These are phyloP conservation scores for Mycotypha africana DNA, from an alignment of 371 early-diverging fungal genomes.

Conservation along the genomic window DNA sequence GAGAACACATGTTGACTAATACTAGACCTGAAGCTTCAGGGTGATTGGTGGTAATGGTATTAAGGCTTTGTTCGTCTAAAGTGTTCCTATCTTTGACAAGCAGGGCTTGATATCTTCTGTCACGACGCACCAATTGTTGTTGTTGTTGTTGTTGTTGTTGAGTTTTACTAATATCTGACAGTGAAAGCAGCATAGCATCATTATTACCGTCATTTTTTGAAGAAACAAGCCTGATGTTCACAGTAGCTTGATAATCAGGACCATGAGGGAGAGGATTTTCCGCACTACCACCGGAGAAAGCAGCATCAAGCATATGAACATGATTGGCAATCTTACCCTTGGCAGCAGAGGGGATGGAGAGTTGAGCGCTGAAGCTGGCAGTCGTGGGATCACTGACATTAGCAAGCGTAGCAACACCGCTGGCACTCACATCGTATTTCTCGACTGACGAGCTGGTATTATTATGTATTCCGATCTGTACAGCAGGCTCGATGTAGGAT, in stretches of 20 bases:
- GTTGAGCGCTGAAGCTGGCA: slow-evolving; percentile 3
- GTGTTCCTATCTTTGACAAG: too few relatives aligned
- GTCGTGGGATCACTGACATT: neutral
- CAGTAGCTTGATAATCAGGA: neutral
- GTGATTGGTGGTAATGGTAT: too few relatives aligned
- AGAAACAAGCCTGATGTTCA: neutral
- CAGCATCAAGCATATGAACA: neutral
- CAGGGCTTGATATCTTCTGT: neutral
- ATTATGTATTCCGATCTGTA: slow-evolving; percentile 2
- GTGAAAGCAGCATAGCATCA: neutral
- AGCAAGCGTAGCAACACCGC: slow-evolving; percentile 4
- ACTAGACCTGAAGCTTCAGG: too few relatives aligned
- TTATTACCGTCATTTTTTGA: neutral
- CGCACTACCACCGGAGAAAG: neutral
- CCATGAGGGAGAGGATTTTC: slow-evolving; percentile 7
- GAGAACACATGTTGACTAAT: too few relatives aligned
- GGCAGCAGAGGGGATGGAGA: slow-evolving; percentile 1
- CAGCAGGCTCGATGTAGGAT: slow-evolving; percentile 3
- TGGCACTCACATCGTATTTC: slow-evolving; percentile 1
- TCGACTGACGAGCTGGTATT: neutral
- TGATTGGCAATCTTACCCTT: neutral
- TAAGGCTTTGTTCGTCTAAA: too few relatives aligned
- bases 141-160: neutral
- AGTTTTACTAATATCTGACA: too few relatives aligned
- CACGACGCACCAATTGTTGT: neutral